phyloP scores from a whole-genome alignment of 805 yeast species.

The Spathaspora girioi region DNA sequence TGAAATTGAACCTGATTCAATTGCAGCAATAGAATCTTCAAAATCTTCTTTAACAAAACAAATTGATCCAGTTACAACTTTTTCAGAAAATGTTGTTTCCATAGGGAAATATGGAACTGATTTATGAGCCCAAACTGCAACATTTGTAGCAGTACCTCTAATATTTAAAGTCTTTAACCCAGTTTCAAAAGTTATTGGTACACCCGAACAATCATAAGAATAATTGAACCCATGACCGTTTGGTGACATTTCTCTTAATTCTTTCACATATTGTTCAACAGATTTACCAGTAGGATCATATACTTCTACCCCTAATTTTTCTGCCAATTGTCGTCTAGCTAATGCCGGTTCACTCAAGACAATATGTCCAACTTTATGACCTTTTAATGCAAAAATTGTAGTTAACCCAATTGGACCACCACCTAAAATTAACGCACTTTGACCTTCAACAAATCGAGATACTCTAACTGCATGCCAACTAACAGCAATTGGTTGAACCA shows the following conservation, averaged over 20 bases:
- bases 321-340: slow-evolving; percentile 54
- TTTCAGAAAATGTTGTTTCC: slow-evolving; percentile 54
- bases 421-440: slow-evolving; percentile 53
- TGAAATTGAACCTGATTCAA: slow-evolving; percentile 44
- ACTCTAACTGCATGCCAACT: slow-evolving; percentile 57
- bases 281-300: slow-evolving; percentile 46
- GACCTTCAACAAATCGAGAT: slow-evolving; percentile 38
- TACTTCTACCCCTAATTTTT: slow-evolving; percentile 42
- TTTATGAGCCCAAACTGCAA: slow-evolving; percentile 61
- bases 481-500: slow-evolving; percentile 56
- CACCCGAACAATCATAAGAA: slow-evolving; percentile 54
- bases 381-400: slow-evolving; percentile 50
- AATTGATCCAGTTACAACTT: slow-evolving; percentile 55
- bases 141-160: slow-evolving; percentile 57
- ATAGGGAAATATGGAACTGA: slow-evolving; percentile 50
- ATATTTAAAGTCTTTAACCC: slow-evolving; percentile 48
- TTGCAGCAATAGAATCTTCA: slow-evolving; percentile 50
- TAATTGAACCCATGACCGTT: slow-evolving; percentile 46
- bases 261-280: slow-evolving; percentile 34
- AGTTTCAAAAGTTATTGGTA: slow-evolving; percentile 49
- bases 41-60: slow-evolving; percentile 58
- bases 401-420: slow-evolving; percentile 65
- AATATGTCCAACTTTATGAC: slow-evolving; percentile 33
- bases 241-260: slow-evolving; percentile 31
- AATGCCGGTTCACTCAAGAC: slow-evolving; percentile 59